phyloP scores from a whole-genome alignment of 2,329 filamentous ascomycete species.

The Aaosphaeria arxii region DNA sequence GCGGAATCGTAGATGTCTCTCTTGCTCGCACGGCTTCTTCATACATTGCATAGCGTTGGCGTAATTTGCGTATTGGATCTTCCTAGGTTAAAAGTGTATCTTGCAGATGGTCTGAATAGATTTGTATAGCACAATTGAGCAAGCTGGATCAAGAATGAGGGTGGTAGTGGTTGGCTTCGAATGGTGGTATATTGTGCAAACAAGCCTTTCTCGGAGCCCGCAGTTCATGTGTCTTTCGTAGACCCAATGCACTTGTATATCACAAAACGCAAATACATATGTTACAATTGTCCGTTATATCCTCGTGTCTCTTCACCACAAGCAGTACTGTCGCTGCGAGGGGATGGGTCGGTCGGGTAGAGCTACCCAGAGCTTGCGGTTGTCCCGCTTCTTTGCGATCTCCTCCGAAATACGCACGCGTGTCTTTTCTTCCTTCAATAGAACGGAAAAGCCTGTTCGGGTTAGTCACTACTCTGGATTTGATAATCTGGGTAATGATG shows the following conservation, averaged over 20 bases:
- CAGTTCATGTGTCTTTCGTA: too few species aligned
- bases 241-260: too few species aligned
- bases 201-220: too few species aligned
- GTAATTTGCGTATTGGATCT: not conserved
- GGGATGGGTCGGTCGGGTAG: conserved; percentile 82
- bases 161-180: too few species aligned
- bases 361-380: conserved; percentile 79
- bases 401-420: conserved; percentile 78
- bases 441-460: conserved; percentile 64
- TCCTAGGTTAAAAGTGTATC: too few species aligned
- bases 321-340: conserved; percentile 83
- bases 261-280: not conserved
- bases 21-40: not conserved
- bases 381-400: conserved; percentile 69
- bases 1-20: too few species aligned
- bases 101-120: too few species aligned
- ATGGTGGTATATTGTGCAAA: too few species aligned
- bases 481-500: not conserved
- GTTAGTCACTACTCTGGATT: not conserved
- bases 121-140: too few species aligned
- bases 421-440: conserved; percentile 93
- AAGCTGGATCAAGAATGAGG: too few species aligned
- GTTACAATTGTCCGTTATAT: not conserved
- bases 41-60: not conserved
- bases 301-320: conserved; percentile 59